phyloP scores from a whole-genome alignment of 2,329 filamentous ascomycete species.

The Paecilomyces dactylethromorphus region DNA sequence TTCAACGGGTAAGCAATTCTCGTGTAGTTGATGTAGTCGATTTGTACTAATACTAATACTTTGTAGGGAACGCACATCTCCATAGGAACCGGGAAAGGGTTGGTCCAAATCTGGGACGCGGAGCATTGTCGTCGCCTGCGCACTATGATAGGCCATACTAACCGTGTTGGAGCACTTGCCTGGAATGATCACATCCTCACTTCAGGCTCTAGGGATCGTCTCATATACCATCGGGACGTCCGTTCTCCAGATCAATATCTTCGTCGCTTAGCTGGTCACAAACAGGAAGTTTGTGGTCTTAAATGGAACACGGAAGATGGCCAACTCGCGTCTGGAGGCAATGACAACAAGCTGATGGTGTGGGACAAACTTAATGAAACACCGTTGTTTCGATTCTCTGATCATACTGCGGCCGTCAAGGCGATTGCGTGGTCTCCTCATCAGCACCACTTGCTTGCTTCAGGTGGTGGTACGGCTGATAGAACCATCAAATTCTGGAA shows the following conservation, averaged over 20 bases:
- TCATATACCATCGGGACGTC: constrained; percentile 94
- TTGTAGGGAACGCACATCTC: constrained; percentile 77
- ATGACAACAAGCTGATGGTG: constrained; percentile 98
- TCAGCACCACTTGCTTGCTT: constrained; percentile 87
- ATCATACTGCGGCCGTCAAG: constrained; percentile 94
- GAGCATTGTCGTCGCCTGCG: constrained; percentile 76
- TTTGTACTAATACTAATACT: constrained; percentile 9
- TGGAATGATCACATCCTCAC: constrained; percentile 99
- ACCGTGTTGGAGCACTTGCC: constrained; percentile 83
- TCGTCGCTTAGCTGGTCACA: constrained; percentile 82
- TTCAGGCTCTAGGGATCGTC: constrained; percentile 85
- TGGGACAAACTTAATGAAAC: constrained; percentile 96
- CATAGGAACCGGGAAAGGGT: constrained; percentile 87
- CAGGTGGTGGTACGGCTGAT: constrained; percentile 91
- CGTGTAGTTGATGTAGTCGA: constrained; percentile 2
- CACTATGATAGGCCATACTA: constrained; percentile 95
- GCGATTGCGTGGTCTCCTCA: constrained; percentile 98
- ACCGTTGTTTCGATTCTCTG: constrained; percentile 86
- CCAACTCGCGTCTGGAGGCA: constrained; percentile 89
- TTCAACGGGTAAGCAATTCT: constrained; percentile 60
- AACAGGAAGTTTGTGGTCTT: constrained; percentile 94
- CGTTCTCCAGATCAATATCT: constrained; percentile 87
- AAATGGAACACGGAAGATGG: constrained; percentile 97
- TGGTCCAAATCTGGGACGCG: constrained; percentile 97
- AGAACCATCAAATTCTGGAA: constrained; percentile 98